Evolutionary conservation across 768 basidiomycete species (phyloP), one percentile per base, ranked within the genome.

Genomic region (Mycena galopus): DNA sequence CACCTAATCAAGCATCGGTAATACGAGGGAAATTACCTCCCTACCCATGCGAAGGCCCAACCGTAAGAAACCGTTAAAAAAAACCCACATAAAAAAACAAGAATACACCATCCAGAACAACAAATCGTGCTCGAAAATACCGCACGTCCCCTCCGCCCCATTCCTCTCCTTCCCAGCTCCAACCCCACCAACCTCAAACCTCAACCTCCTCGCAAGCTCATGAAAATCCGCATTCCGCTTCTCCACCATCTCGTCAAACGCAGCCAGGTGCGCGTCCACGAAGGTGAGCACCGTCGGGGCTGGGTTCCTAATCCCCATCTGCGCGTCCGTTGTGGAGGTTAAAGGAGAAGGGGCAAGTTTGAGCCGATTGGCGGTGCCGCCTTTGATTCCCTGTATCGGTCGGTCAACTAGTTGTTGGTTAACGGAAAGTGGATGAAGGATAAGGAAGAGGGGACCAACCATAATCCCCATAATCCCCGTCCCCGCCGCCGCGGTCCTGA

Each of bases 301-400:
- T 67, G 86, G 73, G n/a, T 35, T 53, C 50, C 53, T 62, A 11
- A n/a, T n/a, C n/a, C n/a, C n/a, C n/a, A n/a, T n/a, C n/a, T n/a
- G n/a, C n/a, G 25, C 58, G 27, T 68, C 50, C 1, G 67, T 73
- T 37, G 81, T 71, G 1, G n/a, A n/a, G n/a, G 82, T 78, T 30
- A 90, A n/a, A n/a, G n/a, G n/a, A n/a, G n/a, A n/a, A n/a, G n/a
- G 90, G 32, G 84, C 85, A 76, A 90, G 92, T 10, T 84, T 81
- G 7, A 95, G 70, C 37, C 92, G 90, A 50, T 94, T 75, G 2
- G 92, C 93, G 7, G 89, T 89, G 8, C 87, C 93, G 51, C 95
- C 95, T 82, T 96, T 96, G 82, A 96, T 96, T 32, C 94, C 94
- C 94, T 95, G 67, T 2, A n/a, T n/a, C n/a, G n/a, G n/a, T n/a